Evolutionary conservation across 257 asterid genomes (phyloP), one percentile per base, ranked within the genome.

Genomic region (Mitragyna speciosa): DNA sequence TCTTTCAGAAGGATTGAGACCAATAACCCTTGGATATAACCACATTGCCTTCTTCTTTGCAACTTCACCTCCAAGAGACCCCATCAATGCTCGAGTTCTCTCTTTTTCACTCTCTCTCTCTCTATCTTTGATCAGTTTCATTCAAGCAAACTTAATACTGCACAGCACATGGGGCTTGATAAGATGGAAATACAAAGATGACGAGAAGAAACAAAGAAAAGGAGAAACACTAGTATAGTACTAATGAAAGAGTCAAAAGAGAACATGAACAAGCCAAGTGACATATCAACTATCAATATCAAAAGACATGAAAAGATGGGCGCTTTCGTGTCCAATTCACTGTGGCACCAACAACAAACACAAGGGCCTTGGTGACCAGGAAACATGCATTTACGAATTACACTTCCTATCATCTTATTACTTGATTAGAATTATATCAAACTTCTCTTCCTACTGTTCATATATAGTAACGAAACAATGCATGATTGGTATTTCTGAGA

Each of bases 251-350:
- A 89, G 92, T 83, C 89, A 89, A 91, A 84, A 92, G 86, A 81
- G 87, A 87, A 82, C 75, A 85, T 83, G 89, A 87, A 87, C 85
- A 87, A 90, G 90, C 76, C 92, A 90, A 91, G 97, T 90, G 97
- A 90, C 91, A 89, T 85, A 89, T 91, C 98, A 94, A 93, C 85
- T 80, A 94, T 92, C 97, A 89, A 79, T 90, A 94, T 94, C 98
- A 91, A 90, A 87, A 81, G 96, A 95, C 98, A 93, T 90, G 98
- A 95, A 91, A 93, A 93, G 98, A 95, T 91, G 95, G 98, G 97
- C 85, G 90, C 96, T 90, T 91, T 95, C 98, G 93, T 82, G 94
- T 95, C 96, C 82, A 78, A 86, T 87, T 90, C 98, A 93, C 94
- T 94, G 92, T 90, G 90, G 70, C 95, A 87, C 94, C 95, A 86